Percentiles rank a stretch among this genome's conserved stretches.
Evolutionary conservation across 2,329 filamentous ascomycete species (phyloP).

Genomic region (Aspergillus spinulosporus): DNA sequence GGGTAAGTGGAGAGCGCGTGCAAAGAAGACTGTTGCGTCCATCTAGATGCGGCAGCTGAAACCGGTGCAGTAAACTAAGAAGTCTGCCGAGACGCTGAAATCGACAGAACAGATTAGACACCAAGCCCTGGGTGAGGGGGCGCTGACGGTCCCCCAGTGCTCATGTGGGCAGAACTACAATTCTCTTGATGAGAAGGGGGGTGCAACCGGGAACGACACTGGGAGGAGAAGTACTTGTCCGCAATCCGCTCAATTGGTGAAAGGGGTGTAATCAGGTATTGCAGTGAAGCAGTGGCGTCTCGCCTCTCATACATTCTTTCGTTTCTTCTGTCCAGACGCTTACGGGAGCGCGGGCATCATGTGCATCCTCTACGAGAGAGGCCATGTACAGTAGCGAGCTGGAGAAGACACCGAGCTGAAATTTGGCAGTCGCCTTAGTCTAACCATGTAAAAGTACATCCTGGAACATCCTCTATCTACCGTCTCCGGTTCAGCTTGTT

Average conservation of each 20-base stretch:
- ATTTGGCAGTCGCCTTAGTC: not conserved
- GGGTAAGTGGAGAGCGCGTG: too few relatives aligned
- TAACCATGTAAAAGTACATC: not conserved
- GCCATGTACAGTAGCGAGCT: conserved; percentile 37
- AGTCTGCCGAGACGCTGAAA: too few relatives aligned
- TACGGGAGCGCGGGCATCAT: conserved; percentile 42
- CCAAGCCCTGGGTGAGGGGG: too few relatives aligned
- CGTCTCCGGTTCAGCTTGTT: conserved; percentile 11
- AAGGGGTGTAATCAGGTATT: conserved; percentile 28
- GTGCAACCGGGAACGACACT: too few relatives aligned
- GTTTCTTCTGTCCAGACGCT: conserved; percentile 26
- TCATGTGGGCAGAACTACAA: too few relatives aligned
- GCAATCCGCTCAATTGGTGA: conserved; percentile 25
- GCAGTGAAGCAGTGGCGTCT: conserved; percentile 36
- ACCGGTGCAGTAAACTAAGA: too few relatives aligned
- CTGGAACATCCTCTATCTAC: not conserved
- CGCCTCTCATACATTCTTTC: conserved; percentile 26
- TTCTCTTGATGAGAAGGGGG: not conserved
- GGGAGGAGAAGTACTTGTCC: too few relatives aligned
- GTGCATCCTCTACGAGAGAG: conserved; percentile 40
- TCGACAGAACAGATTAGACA: too few relatives aligned
- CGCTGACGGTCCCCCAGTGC: not conserved
- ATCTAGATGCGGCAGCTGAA: too few relatives aligned
- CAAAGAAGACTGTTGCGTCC: too few relatives aligned
- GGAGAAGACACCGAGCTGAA: conserved; percentile 29